Evolutionary conservation across 2,329 filamentous ascomycete species (phyloP), one percentile per base, ranked within the genome.

Genomic region (Diplodia corticola): DNA sequence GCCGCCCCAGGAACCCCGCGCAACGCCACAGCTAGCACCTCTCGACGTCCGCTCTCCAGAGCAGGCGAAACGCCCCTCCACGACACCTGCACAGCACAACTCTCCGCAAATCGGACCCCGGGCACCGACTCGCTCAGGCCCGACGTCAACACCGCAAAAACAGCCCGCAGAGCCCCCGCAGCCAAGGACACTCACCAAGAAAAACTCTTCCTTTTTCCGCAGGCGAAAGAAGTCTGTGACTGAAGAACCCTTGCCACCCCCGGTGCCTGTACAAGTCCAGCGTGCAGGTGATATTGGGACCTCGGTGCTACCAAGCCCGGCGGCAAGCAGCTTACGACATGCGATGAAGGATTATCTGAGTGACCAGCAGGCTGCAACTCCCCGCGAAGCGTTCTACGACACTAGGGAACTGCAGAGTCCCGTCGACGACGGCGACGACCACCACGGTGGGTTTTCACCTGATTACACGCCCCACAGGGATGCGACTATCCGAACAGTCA

Each of bases 121-220:
- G 20, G 26, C 10, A 17, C 15, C 48, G 15, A 20, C 13, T 9
- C 44, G 50, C 10, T 53, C 44, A 17, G 49, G 64, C 5, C 55
- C 67, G 61, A 64, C 49, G 24, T 10, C 26, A 20, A n/a, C 26
- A 6, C 15, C 57, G 65, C 55, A 63, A 26, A 46, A 50, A 20
- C 40, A 67, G 6, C 40, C 37, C 64, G 33, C 50, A 7, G 49
- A 64, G 2, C 24, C 48, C 17, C 63, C 55, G 12, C 68, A 69
- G 55, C 73, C 71, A 59, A 72, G 70, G 26, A 73, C 74, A 3
- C 80, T 97, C 61, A 91, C 91, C 72, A 97, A 97, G 82, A 97
- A 97, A 78, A 87, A 92, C 4, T 96, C 94, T 0, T 94, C 92
- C 0, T 98, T 99, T 80, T 98, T 98, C 80, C 87, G 95, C 69